Evolutionary conservation across 2,329 filamentous ascomycete species (phyloP), one percentile per base, ranked within the genome.

Genomic region (Ascochyta viciae-villosae): DNA sequence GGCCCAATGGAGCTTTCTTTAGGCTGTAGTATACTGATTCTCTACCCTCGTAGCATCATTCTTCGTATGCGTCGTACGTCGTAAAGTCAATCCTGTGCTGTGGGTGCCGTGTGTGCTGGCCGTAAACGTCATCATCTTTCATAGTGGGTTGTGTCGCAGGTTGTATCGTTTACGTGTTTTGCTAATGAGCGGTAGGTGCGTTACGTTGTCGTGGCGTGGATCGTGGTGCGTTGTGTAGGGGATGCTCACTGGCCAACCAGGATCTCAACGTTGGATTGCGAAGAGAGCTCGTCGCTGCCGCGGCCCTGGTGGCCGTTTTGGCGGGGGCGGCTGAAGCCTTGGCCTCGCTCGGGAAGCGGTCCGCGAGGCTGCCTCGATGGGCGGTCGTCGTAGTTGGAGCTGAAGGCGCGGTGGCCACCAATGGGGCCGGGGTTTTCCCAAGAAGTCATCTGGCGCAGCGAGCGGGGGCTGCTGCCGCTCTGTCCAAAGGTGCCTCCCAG

Each of bases 391-490:
- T 82, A 85, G 50, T 82, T 81, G 73, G 83, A 85, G 72, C 84
- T 85, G 73, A 88, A 85, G 35, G 84, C 81, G 60, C 86, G 81
- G 75, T 88, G 86, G 71, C 86, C 85, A 57, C 86, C 86, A 66
- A 88, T 88, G 34, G 86, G 83, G 24, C 83, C 85, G 53, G 84
- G 82, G 63, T 77, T 79, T 60, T 83, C 84, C 83, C 84, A 87
- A 42, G 84, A 86, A 63, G 85, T 84, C 78, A 86, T 84, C 66
- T 83, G 82, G 54, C 85, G 81, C 47, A 87, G 76, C 53, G 83
- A 79, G 54, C 83, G 78, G n/a, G 85, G 85, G 76, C 84, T 87
- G 58, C 80, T 79, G 40, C 76, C 73, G 49, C 62, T 67, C 62
- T 80, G 73, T 3, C 75, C 78, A 62, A 80, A 82, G 16, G 71